Evolutionary conservation across 148 eudicot species (phyloP).

Genomic region (Silene latifolia): DNA sequence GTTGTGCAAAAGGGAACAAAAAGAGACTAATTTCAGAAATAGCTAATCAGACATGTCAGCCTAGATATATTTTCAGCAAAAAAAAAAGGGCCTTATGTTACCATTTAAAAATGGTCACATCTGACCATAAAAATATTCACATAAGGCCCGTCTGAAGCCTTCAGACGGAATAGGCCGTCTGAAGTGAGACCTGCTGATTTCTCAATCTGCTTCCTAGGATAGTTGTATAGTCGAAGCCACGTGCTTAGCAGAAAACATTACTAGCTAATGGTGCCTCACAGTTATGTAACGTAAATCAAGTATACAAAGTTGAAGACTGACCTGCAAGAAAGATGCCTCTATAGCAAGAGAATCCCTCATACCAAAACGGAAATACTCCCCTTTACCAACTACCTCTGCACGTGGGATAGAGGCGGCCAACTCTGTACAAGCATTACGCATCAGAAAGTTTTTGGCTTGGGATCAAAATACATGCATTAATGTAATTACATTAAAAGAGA

Average conservation of each 20-base stretch:
- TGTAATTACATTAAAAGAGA: background rate
- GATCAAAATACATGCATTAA: conserved; percentile 1
- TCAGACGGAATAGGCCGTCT: too few species aligned
- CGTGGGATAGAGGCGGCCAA: conserved; percentile 85
- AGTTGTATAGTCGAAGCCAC: background rate
- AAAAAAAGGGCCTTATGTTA: too few species aligned
- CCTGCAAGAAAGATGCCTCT: conserved; percentile 98
- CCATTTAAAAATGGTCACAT: too few species aligned
- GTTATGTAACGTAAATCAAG: background rate
- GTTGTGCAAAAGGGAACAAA: conserved; percentile 11
- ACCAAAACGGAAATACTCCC: conserved; percentile 96
- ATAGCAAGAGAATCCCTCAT: conserved; percentile 98
- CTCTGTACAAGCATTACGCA: conserved; percentile 47
- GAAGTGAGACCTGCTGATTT: too few species aligned
- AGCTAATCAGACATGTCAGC: background rate
- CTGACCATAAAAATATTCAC: too few species aligned
- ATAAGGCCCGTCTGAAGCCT: too few species aligned
- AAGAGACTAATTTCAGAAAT: background rate
- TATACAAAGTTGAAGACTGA: conserved; percentile 18
- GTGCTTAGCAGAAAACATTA: background rate
- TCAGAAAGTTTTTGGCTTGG: conserved; percentile 5
- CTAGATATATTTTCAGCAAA: background rate
- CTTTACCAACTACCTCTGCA: conserved; percentile 82
- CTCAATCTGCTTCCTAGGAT: background rate
- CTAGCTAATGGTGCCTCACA: background rate